Evolutionary conservation across 2,329 filamentous ascomycete species (phyloP).

Genomic region (Botrytis porri): DNA sequence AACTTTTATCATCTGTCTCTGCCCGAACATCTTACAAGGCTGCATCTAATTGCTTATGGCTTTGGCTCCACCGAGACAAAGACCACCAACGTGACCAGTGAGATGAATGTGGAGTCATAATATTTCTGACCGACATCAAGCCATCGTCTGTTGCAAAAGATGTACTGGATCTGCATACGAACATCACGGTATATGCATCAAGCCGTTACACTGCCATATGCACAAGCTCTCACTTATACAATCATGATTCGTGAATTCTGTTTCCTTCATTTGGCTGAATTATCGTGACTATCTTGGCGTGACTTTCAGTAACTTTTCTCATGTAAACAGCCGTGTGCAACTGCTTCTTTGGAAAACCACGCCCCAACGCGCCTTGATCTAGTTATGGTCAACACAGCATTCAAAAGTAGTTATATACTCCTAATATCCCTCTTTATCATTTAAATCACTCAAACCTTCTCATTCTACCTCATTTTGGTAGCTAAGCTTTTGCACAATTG

Average conservation of each 20-base stretch:
- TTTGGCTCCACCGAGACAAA: background rate
- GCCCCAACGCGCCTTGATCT: background rate
- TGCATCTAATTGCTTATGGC: constrained; percentile 8
- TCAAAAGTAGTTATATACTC: background rate
- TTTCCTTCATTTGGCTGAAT: constrained; percentile 1
- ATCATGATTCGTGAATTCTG: background rate
- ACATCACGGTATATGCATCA: background rate
- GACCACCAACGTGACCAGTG: background rate
- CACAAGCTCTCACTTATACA: background rate
- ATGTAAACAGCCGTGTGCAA: background rate
- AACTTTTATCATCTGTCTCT: background rate
- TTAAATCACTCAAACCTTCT: constrained; percentile 18
- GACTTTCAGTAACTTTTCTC: background rate
- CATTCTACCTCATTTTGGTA: background rate
- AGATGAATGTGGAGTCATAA: background rate
- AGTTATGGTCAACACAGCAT: background rate
- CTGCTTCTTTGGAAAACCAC: background rate
- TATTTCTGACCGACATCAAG: constrained; percentile 14
- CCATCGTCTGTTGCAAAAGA: background rate
- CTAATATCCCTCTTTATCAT: background rate
- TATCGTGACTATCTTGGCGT: constrained; percentile 12
- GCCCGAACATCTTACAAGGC: constrained; percentile 7
- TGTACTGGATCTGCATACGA: constrained; percentile 13
- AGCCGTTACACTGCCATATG: background rate
- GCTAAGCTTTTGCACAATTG: background rate